Base-by-base conservation (phyloP, 345 rosid species). In the Salix suchowensis region DNA sequence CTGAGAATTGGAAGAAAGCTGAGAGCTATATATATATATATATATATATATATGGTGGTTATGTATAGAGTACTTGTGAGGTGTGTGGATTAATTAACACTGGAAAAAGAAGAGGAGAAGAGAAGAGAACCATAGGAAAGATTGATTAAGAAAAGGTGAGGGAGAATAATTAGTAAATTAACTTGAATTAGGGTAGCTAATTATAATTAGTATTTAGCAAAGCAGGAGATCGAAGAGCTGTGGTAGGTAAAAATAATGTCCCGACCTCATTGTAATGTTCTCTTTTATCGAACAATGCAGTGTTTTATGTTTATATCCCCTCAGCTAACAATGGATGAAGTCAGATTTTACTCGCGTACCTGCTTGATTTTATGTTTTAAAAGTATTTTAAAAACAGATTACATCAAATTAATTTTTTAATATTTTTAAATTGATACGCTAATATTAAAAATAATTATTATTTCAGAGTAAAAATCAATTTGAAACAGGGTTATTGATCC, bases 1-100 rank as follows among this genome's bases (percentile, higher is more conserved):
- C 80, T 91, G 18, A 85, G 97, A 81, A 94, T 91, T 65, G 97
- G 98, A 76, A 90, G 97, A 83, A 91, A 78, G 24, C 74, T 92
- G 82, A 82, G 61, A 61, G 3, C 42, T 32, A 32, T 32, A 32
- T 32, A 32, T 32, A 32, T 32, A 32, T 32, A 32, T 30, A 23
- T 28, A 28, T 30, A 32, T 32, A 55, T 7, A 23, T 58, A 37
- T 12, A 26, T 4, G 21, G 60, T 36, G 16, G 21, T 61, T 72
- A 28, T 74, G 21, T 74, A 44, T 32, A 74, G 60, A 46, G 28
- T 26, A 26, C 65, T 21, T 62, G 10, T 26, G 7, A 32, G 28
- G 19, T 73, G 68, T 19, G 32, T 58, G 64, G 12, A n/a, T 58
- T 58, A 10, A 58, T 58, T 58, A 11, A 58, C 64, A n/a, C 64